Base-by-base conservation (phyloP, 2,329 filamentous ascomycete genomes). In the Pleomassaria siparia region DNA sequence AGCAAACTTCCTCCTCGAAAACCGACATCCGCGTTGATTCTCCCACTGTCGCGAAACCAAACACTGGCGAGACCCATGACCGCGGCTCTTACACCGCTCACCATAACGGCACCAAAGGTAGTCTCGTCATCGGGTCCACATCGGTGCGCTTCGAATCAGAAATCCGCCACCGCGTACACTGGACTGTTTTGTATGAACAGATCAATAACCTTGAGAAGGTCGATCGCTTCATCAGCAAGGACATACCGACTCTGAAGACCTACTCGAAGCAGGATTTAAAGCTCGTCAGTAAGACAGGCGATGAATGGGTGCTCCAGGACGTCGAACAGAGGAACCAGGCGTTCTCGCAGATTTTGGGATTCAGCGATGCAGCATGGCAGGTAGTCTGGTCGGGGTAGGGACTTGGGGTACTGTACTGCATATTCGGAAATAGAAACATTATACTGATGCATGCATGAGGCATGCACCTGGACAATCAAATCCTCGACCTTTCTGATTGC, bases 271-370 rank as follows among this genome's bases (percentile, higher is more conserved):
- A 59, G 33, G 63, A 65, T 44, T 29, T 66, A 47, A 55, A 52
- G 36, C 8, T 66, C 2, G 40, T 49, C 6, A 43, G 40, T 18
- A 50, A 37, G 15, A 22, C 35, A 6, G 59, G 53, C 0, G 13
- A 40, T 24, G 54, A 59, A 25, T 54, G 29, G 18, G 7, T 60
- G 16, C 24, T 66, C 15, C 49, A 45, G 18, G 48, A 60, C 35
- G 42, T 69, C 49, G 51, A 61, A 8, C 43, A 47, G 30, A 59
- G 66, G 9, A 54, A 69, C 37, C 53, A 67, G 49, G 64, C 55
- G 2, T 68, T 68, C 44, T 54, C 53, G 2, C 66, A 68, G 51
- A 58, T 69, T 40, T 42, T 68, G 11, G 66, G 65, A 11, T 68
- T 63, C 28, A 63, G 62, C 40, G 40, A 50, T 20, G 44, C 49